Base-by-base conservation (phyloP, 495 filamentous ascomycete genomes). In the Amphirosellinia nigrospora region DNA sequence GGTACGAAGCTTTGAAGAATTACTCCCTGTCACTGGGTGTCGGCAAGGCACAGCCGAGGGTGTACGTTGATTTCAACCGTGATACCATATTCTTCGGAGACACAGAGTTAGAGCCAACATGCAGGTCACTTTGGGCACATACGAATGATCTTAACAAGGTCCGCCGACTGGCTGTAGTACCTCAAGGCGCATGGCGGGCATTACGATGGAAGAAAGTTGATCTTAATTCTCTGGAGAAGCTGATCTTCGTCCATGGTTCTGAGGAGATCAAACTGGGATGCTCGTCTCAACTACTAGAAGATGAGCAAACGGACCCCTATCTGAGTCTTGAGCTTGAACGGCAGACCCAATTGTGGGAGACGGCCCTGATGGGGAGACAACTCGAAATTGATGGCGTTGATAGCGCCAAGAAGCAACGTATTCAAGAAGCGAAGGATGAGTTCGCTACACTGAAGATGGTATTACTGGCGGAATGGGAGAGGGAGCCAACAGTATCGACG, bases 1-100 rank as follows among this genome's bases (percentile, higher is more conserved):
- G 80, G 16, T 45, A 74, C 53, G 72, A 78, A 60, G 79, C 79
- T 13, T 75, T 79, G 13, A 75, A 72, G 23, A 73, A 76, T 55
- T 82, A 81, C 67, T 71, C 72, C 0, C 72, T 82, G 8, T 73
- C 79, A 7, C 71, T 82, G 1, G 79, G 75, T 16, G 79, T 78
- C 23, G 80, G 77, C 50, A 53, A 61, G 53, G 68, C 52, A 38
- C 50, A 76, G 60, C 77, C 79, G 52, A 69, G 73, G 41, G 75
- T 82, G 16, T 81, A 82, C 60, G 64, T 81, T 60, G 72, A 79
- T 65, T 76, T 78, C 43, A 59, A 50, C 28, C 75, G 75, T 15
- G 80, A 81, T 69, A 75, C 78, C 0, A 34, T 82, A 16, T 76
- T 74, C 50, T 78, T 78, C 48, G 74, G 74, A 26, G 66, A 71